These are phyloP conservation scores for Hordeum pubiflorum DNA, from an alignment of 202 grass and related monocot species.

Conservation along the genomic window DNA sequence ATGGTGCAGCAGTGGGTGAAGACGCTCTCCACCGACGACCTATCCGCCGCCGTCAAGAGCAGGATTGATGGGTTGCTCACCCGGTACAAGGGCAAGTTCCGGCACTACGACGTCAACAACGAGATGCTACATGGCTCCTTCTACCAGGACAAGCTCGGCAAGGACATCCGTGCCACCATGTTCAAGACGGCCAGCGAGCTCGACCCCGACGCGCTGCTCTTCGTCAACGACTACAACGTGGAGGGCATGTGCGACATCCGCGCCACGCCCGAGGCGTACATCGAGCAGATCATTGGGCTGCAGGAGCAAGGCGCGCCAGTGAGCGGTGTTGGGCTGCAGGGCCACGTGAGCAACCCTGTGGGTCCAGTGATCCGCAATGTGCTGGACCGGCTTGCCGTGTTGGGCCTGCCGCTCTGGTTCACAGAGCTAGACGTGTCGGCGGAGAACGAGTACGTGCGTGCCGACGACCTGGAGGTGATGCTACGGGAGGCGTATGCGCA, in stretches of 20 bases:
- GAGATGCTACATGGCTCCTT: constrained; percentile 95
- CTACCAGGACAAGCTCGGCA: constrained; percentile 76
- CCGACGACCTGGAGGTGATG: constrained; percentile 81
- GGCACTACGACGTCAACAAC: constrained; percentile 88
- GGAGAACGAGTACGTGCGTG: constrained; percentile 62
- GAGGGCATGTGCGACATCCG: constrained; percentile 51
- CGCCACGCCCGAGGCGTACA: constrained; percentile 58
- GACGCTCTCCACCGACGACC: constrained; percentile 44
- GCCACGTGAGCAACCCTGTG: constrained; percentile 55
- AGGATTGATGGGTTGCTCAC: constrained; percentile 54
- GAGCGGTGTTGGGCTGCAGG: constrained; percentile 58
- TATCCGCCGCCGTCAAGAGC: constrained; percentile 41
- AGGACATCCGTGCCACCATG: constrained; percentile 52
- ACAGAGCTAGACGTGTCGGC: constrained; percentile 82
- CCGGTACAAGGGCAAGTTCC: constrained; percentile 75
- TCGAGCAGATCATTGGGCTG: constrained; percentile 62
- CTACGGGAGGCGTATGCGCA: constrained; percentile 76
- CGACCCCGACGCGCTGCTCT: constrained; percentile 64
- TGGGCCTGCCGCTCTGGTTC: constrained; percentile 82
- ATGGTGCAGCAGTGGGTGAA: constrained; percentile 69
- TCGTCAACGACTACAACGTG: constrained; percentile 93
- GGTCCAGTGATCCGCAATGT: constrained; percentile 38
- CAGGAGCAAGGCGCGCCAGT: constrained; percentile 73
- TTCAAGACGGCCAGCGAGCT: constrained; percentile 55
- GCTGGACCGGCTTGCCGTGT: constrained; percentile 49